Percentiles rank a stretch among this genome's conserved stretches.
Evolutionary conservation across 305 asterid species (phyloP).

Genomic region (Fraxinus angustifolia): DNA sequence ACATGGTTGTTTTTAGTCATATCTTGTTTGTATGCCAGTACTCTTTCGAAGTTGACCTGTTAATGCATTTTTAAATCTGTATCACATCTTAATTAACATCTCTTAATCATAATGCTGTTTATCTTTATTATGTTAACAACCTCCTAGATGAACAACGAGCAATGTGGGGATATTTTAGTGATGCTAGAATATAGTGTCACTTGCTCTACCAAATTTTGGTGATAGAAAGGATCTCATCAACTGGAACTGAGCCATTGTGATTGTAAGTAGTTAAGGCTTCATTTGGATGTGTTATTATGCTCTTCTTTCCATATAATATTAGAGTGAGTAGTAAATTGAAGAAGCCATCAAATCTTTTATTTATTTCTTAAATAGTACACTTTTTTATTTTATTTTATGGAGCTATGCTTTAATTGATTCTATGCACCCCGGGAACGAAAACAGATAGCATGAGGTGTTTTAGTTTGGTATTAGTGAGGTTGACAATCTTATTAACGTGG

Average conservation of each 20-base stretch:
- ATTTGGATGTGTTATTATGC: neutral
- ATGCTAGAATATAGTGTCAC: neutral
- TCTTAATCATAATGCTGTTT: neutral
- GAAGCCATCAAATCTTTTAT: neutral
- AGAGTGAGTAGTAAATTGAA: neutral
- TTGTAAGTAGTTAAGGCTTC: neutral
- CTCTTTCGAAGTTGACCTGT: neutral
- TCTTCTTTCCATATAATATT: neutral
- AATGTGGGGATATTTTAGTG: neutral
- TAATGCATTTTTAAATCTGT: neutral
- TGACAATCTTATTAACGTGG: neutral
- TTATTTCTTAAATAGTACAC: neutral
- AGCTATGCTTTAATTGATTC: neutral
- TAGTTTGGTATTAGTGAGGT: neutral
- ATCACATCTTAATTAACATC: neutral
- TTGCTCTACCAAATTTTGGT: neutral
- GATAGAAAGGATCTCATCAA: neutral
- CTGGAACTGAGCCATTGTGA: neutral
- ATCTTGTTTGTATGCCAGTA: neutral
- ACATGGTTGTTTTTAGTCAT: slow-evolving; percentile 4
- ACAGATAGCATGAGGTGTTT: neutral
- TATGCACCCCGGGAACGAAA: neutral
- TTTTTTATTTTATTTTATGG: neutral
- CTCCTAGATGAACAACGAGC: neutral
- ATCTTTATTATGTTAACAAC: neutral